These are phyloP conservation scores for Epithele typhae DNA, from an alignment of 768 basidiomycete species.

Conservation along the genomic window DNA sequence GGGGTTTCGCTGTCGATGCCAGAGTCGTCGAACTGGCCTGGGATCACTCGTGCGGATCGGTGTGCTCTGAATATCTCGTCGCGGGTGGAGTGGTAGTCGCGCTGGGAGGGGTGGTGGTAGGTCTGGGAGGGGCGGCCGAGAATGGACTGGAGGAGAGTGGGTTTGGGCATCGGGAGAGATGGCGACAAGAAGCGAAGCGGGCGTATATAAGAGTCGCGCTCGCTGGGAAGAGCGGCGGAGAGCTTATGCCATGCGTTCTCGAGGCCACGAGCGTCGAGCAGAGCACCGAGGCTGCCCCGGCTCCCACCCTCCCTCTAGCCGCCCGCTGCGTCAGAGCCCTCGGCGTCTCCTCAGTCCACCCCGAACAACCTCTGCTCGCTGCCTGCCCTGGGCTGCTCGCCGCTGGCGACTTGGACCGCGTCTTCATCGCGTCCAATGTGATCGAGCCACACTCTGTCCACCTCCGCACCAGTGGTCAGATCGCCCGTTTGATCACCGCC, in stretches of 20 bases:
- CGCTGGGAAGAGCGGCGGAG: not conserved
- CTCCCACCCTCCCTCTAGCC: too few species aligned
- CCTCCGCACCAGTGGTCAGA: too few species aligned
- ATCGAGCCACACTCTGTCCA: too few species aligned
- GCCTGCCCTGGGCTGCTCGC: too few species aligned
- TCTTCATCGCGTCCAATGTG: too few species aligned
- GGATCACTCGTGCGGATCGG: slow-evolving; percentile 12
- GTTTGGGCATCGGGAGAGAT: slow-evolving; percentile 41
- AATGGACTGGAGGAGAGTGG: slow-evolving; percentile 55
- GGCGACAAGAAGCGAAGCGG: not conserved
- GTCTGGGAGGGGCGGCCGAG: slow-evolving; percentile 62
- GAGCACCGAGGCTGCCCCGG: too few species aligned
- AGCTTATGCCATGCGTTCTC: not conserved
- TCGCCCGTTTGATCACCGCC: too few species aligned
- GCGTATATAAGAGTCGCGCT: not conserved
- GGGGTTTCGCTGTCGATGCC: slow-evolving; percentile 16
- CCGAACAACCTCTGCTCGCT: too few species aligned
- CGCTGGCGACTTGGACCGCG: too few species aligned
- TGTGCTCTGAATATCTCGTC: slow-evolving; percentile 47
- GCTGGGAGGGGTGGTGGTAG: slow-evolving; percentile 43
- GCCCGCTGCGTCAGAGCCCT: too few species aligned
- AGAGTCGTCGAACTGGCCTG: slow-evolving; percentile 14
- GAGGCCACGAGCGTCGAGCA: too few species aligned
- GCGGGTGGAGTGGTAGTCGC: slow-evolving; percentile 50
- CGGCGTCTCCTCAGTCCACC: too few species aligned